Evolutionary conservation across 2,329 filamentous ascomycete species (phyloP).

Genomic region (Sclerotinia trifoliorum): DNA sequence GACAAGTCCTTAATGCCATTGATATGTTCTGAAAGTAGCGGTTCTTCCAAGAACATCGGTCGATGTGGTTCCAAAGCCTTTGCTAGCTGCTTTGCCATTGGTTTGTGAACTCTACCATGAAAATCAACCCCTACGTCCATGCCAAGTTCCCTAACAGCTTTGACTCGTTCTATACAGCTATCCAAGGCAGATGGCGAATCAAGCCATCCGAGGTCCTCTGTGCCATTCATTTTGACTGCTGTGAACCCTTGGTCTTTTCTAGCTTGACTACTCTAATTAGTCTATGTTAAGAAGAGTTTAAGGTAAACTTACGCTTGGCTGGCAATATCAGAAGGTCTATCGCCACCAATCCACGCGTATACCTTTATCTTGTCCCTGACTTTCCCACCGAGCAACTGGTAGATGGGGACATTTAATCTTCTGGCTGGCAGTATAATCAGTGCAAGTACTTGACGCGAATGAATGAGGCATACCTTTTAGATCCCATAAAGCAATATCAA

Average conservation of each 20-base stretch:
- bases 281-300: slow-evolving; percentile 20
- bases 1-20: slow-evolving; percentile 57
- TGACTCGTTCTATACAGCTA: slow-evolving; percentile 63
- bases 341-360: slow-evolving; percentile 77
- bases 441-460: not conserved
- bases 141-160: slow-evolving; percentile 65
- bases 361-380: slow-evolving; percentile 68
- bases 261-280: slow-evolving; percentile 46
- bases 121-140: slow-evolving; percentile 76
- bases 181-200: slow-evolving; percentile 67
- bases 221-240: slow-evolving; percentile 77
- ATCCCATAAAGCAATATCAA: slow-evolving; percentile 81
- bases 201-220: slow-evolving; percentile 72
- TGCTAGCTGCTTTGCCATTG: slow-evolving; percentile 78
- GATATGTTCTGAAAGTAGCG: slow-evolving; percentile 66
- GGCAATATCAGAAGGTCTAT: slow-evolving; percentile 66
- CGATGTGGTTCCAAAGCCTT: slow-evolving; percentile 63
- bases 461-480: slow-evolving; percentile 53
- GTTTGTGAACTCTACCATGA: slow-evolving; percentile 72
- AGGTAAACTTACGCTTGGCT: slow-evolving; percentile 52
- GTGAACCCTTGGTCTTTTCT: slow-evolving; percentile 62
- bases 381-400: slow-evolving; percentile 73
- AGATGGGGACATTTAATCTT: slow-evolving; percentile 64
- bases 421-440: slow-evolving; percentile 44
- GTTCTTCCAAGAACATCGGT: slow-evolving; percentile 76